Evolutionary conservation across 140 eudicot species (phyloP).

Genomic region (Anethum foeniculum): DNA sequence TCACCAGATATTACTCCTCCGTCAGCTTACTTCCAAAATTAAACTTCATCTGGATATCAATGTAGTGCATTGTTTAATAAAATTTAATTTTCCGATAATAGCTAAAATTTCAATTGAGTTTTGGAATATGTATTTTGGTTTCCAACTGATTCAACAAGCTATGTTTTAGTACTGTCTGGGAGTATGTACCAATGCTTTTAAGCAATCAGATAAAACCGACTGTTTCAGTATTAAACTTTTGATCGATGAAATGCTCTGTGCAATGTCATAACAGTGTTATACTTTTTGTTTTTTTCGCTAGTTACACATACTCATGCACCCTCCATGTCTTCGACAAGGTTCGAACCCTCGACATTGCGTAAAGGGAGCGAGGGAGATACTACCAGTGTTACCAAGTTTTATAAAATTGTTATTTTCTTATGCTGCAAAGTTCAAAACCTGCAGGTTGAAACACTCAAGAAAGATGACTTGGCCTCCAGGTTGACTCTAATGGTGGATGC

Average conservation of each 20-base stretch:
- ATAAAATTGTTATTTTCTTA: neutral
- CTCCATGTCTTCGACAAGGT: too few relatives aligned
- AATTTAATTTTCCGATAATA: neutral
- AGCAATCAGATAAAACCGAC: neutral
- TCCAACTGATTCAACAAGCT: neutral
- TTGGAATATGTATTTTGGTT: neutral
- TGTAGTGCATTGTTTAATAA: neutral
- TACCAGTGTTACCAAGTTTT: neutral
- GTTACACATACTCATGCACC: too few relatives aligned
- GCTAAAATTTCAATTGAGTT: neutral
- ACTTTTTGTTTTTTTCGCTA: too few relatives aligned
- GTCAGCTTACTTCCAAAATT: neutral
- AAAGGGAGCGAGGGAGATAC: too few relatives aligned
- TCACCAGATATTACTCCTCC: neutral
- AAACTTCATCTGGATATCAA: neutral
- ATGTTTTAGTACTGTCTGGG: neutral
- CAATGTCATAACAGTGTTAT: neutral
- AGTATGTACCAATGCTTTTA: neutral
- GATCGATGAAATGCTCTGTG: neutral
- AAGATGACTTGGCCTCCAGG: slow-evolving; percentile 93
- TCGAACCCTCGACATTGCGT: too few relatives aligned
- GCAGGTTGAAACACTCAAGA: slow-evolving; percentile 85
- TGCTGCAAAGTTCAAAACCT: slow-evolving; percentile 12
- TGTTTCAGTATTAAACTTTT: neutral
- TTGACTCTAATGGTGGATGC: slow-evolving; percentile 79